Conservation (phyloP, 192 early-diverging fungal species). For the Coemansia aciculifera region DNA sequence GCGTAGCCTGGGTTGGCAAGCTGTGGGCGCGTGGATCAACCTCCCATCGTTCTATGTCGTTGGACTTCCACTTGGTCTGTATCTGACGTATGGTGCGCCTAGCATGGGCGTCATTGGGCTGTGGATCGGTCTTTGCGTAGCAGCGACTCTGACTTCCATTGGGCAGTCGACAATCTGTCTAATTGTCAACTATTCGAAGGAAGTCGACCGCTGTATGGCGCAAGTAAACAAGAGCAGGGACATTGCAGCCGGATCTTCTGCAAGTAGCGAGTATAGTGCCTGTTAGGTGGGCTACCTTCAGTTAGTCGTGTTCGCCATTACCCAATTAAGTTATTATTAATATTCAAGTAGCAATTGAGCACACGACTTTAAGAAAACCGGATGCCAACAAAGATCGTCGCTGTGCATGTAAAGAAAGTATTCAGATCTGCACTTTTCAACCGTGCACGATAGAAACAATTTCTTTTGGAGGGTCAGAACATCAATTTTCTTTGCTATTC, state of each 20-base stretch:
- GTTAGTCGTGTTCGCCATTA: background rate
- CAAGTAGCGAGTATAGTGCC: constrained; percentile 5
- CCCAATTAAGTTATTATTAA: background rate
- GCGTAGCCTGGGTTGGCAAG: constrained; percentile 58
- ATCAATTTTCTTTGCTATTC: background rate
- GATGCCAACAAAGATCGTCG: background rate
- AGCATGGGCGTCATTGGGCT: constrained; percentile 41
- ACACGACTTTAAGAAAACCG: constrained; percentile 15
- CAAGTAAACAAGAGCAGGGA: constrained; percentile 16
- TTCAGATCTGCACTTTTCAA: background rate
- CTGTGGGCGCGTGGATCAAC: constrained; percentile 56
- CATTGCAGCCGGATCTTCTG: background rate
- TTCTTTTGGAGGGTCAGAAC: no score
- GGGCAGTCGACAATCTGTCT: constrained; percentile 35
- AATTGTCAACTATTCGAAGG: constrained; percentile 25
- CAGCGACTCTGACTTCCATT: constrained; percentile 28
- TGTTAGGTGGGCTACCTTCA: background rate
- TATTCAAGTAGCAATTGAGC: constrained; percentile 11
- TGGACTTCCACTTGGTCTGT: constrained; percentile 59
- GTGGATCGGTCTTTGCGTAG: constrained; percentile 46
- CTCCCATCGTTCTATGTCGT: constrained; percentile 57
- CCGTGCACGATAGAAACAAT: background rate
- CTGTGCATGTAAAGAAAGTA: background rate
- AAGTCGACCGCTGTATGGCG: constrained; percentile 34
- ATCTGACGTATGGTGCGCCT: constrained; percentile 47